phyloP scores from a whole-genome alignment of 2,329 filamentous ascomycete species.

The Colletotrichum sp. region DNA sequence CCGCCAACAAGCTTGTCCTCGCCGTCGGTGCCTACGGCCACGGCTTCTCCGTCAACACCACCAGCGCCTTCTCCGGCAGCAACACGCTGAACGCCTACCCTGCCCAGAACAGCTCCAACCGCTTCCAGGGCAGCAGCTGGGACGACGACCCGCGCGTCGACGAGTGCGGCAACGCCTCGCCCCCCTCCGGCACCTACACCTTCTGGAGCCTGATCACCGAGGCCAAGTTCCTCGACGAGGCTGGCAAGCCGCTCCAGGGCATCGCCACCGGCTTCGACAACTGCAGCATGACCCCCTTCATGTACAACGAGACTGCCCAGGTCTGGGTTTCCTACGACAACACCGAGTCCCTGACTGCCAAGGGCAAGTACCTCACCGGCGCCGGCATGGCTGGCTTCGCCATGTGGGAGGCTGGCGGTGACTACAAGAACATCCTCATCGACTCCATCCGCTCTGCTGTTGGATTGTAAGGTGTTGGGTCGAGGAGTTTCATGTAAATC shows the following conservation, averaged over 20 bases:
- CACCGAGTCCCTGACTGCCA: background rate
- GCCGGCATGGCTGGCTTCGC: slow-evolving; percentile 9
- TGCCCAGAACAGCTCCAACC: slow-evolving; percentile 13
- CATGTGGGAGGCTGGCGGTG: slow-evolving; percentile 14
- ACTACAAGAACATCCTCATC: slow-evolving; percentile 14
- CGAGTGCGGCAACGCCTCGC: slow-evolving; percentile 10
- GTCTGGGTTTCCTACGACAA: slow-evolving; percentile 20
- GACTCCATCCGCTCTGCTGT: slow-evolving; percentile 10
- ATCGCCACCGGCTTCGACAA: slow-evolving; percentile 8
- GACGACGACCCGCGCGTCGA: slow-evolving; percentile 15
- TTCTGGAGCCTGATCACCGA: slow-evolving; percentile 14
- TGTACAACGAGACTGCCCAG: slow-evolving; percentile 7
- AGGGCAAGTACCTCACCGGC: slow-evolving; percentile 10
- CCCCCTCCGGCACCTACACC: slow-evolving; percentile 9
- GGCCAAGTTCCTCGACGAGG: slow-evolving; percentile 12
- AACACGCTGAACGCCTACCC: slow-evolving; percentile 15
- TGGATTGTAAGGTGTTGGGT: background rate
- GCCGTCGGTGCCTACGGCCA: slow-evolving; percentile 16
- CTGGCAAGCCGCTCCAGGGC: background rate
- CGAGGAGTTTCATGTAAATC: background rate
- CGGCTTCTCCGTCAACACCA: slow-evolving; percentile 18
- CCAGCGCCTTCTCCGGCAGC: slow-evolving; percentile 2
- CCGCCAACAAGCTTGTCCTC: slow-evolving; percentile 13
- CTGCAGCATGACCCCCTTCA: slow-evolving; percentile 16
- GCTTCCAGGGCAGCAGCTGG: slow-evolving; percentile 21